Conservation (phyloP, 306 rosid species). For the Malus fusca region DNA sequence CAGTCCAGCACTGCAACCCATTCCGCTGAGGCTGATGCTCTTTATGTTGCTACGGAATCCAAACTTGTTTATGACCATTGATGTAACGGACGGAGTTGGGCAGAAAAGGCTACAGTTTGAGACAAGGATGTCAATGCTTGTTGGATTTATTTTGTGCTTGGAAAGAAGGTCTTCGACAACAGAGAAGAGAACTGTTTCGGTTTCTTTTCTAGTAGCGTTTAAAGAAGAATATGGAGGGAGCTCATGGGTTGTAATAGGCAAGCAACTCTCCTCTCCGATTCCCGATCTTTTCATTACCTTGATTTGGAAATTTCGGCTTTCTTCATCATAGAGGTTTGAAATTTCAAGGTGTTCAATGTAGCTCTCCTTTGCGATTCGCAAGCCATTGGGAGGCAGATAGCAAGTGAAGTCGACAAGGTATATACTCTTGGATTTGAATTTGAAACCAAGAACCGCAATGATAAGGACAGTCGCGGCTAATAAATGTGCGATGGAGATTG, state of each 20-base stretch:
- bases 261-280: slow-evolving; percentile 47
- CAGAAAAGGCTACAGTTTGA: slow-evolving; percentile 68
- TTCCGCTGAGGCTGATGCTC: slow-evolving; percentile 55
- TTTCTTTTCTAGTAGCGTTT: slow-evolving; percentile 21
- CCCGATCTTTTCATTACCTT: slow-evolving; percentile 57
- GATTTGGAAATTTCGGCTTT: slow-evolving; percentile 23
- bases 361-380: slow-evolving; percentile 23
- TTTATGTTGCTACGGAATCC: slow-evolving; percentile 56
- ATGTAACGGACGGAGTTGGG: slow-evolving; percentile 73
- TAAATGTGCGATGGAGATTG: slow-evolving; percentile 20
- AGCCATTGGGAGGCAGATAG: slow-evolving; percentile 45
- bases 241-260: slow-evolving; percentile 46
- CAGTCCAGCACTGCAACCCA: slow-evolving; percentile 78
- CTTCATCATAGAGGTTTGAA: slow-evolving; percentile 1
- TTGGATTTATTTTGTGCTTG: slow-evolving; percentile 42
- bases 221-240: slow-evolving; percentile 29
- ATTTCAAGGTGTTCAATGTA: slow-evolving; percentile 31
- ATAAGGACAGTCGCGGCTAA: slow-evolving; percentile 22
- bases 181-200: slow-evolving; percentile 47
- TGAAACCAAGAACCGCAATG: slow-evolving; percentile 21
- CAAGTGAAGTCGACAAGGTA: slow-evolving; percentile 62
- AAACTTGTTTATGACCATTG: slow-evolving; percentile 53
- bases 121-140: slow-evolving; percentile 61
- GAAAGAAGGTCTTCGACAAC: slow-evolving; percentile 41
- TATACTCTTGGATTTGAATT: slow-evolving; percentile 19